A percentile compares a stretch with the other conserved stretches of the same genome.
Evolutionary conservation across 352 stramenopile genomes (phyloP).

Genomic region (Lagenidium sp.): DNA sequence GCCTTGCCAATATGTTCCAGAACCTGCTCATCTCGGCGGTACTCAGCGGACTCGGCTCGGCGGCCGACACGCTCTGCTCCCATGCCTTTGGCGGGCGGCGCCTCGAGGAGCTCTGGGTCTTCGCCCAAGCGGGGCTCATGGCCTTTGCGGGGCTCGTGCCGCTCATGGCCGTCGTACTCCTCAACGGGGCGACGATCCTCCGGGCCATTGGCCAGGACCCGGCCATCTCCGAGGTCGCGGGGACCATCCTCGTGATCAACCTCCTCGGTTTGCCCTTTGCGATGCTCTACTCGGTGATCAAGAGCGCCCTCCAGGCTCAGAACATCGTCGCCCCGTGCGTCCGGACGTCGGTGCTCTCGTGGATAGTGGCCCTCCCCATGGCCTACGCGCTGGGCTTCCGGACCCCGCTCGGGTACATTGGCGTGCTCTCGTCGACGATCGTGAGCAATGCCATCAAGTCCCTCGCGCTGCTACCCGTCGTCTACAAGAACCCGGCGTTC

Average conservation of each 20-base stretch:
- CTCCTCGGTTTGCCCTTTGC: constrained; percentile 26
- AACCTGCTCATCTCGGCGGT: constrained; percentile 38
- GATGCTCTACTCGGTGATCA: constrained; percentile 41
- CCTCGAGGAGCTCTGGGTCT: constrained; percentile 48
- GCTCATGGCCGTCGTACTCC: constrained; percentile 24
- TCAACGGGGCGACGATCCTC: constrained; percentile 36
- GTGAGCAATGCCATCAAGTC: constrained; percentile 39
- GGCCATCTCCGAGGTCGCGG: constrained; percentile 30
- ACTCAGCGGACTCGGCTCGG: constrained; percentile 39
- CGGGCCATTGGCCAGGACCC: constrained; percentile 41
- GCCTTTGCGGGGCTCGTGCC: constrained; percentile 29
- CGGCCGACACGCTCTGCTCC: constrained; percentile 56
- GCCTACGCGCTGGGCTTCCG: constrained; percentile 46
- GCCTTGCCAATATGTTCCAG: constrained; percentile 36
- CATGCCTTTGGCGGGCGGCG: constrained; percentile 56
- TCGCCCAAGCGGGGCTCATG: constrained; percentile 45
- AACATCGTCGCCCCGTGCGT: constrained; percentile 56
- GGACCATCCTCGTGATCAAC: constrained; percentile 25
- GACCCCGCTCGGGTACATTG: constrained; percentile 42
- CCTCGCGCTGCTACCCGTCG: constrained; percentile 32
- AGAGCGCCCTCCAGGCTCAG: constrained; percentile 48
- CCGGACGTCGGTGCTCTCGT: constrained; percentile 25
- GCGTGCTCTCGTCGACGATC: constrained; percentile 35
- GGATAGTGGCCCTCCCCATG: constrained; percentile 23
- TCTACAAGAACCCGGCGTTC: constrained; percentile 40